Evolutionary conservation across 495 filamentous ascomycete genomes (phyloP), one percentile per base, ranked within the genome.

Genomic region (Lasiosphaeriaceae sp.): DNA sequence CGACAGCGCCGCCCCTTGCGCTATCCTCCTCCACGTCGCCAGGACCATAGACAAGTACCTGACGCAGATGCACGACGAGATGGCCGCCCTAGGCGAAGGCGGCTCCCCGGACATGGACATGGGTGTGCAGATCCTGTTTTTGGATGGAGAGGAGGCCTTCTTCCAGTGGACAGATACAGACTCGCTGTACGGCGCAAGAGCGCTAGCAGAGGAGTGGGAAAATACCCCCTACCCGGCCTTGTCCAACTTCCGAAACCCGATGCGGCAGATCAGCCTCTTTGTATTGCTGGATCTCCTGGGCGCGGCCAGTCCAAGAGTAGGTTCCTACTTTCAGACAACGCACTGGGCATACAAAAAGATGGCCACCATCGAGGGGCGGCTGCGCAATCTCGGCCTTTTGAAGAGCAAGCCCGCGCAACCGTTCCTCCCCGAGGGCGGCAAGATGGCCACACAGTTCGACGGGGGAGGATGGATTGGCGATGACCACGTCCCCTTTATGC

Each of bases 111-210:
- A 26, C 23, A 69, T 71, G 54, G 75, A 77, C 53, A 81, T 79
- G 62, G 92, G 92, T 3, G 79, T 96, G 45, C 92, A 96, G 76
- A 83, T 96, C 17, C 59, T 97, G 35, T 82, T 97, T 50, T 66
- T 97, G 20, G 92, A 97, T 62, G 92, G 92, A 5, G 92, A 97
- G 73, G 92, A 97, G 73, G 90, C 92, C 4, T 96, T 94, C 71
- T 69, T 80, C 19, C 63, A 57, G 0, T 96, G 92, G 92, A 86
- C 84, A 19, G 81, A 77, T 26, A 80, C 77, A 1, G 92, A 96
- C 70, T 89, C 85, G 4, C 71, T 96, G 14, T 97, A 96, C 56
- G 92, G 92, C 2, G 81, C 92, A 3, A 81, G 81, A 58, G 79
- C 89, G 2, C 77, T 97, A 20, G 92, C 92, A 4, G 79, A 83